Evolutionary conservation across 2,329 filamentous ascomycete species (phyloP).

Genomic region (Ophiostoma sp.): DNA sequence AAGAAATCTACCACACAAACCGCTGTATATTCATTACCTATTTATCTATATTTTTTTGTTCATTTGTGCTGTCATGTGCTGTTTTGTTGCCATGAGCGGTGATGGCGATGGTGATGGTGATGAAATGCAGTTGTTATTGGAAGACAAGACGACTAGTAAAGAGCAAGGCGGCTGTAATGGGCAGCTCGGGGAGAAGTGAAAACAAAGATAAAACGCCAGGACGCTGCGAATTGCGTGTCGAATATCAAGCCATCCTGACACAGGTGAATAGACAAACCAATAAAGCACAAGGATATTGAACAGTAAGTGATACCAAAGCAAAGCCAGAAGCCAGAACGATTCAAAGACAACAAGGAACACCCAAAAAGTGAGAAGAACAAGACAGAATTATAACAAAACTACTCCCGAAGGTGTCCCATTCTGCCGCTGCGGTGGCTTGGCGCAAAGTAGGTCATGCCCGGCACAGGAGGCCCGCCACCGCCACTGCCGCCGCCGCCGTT

Average conservation of each 20-base stretch:
- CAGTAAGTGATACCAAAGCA: not conserved
- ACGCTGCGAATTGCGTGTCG: not conserved
- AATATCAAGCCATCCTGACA: not conserved
- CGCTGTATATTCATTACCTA: constrained; percentile 7
- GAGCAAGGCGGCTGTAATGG: too few relatives aligned
- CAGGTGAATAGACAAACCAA: not conserved
- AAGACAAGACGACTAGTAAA: not conserved
- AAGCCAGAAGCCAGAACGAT: too few relatives aligned
- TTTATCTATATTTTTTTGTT: not conserved
- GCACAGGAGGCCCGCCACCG: constrained; percentile 27
- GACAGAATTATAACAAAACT: not conserved
- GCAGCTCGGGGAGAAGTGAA: not conserved
- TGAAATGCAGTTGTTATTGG: not conserved
- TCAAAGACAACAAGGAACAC: not conserved
- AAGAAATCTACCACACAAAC: not conserved
- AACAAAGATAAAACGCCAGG: not conserved
- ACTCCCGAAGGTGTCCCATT: constrained; percentile 39
- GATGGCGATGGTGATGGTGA: not conserved
- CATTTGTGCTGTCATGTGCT: not conserved
- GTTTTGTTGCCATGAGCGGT: not conserved
- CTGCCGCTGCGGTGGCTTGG: constrained; percentile 39
- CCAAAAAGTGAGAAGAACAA: not conserved
- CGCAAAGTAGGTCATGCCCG: constrained; percentile 40
- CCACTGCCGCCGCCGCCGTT: constrained; percentile 3
- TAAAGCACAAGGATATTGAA: not conserved